Evolutionary conservation across 2,329 filamentous ascomycete species (phyloP), one percentile per base, ranked within the genome.

Genomic region (Claviceps africana): DNA sequence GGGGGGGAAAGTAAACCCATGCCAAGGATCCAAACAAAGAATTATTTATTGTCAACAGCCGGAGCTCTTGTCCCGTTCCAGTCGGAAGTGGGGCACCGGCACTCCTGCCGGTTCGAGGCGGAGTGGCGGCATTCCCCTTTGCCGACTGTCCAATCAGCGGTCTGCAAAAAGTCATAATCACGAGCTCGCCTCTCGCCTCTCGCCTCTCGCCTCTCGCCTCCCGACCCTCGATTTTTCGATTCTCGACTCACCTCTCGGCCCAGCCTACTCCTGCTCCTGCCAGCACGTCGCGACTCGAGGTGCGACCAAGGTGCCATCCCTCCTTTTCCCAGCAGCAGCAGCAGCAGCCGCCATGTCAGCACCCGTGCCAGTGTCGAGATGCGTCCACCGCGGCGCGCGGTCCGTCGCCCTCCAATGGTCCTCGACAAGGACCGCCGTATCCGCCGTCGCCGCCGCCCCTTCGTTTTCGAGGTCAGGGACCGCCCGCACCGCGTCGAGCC

Each of bases 321-420:
- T 5, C 25, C 25, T 28, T 11, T 17, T 31, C 28, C 44, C n/a
- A 44, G 15, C 22, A 25, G 40, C 40, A 44, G 11, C 44, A 31
- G n/a, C 28, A 10, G 7, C 25, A 48, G 60, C 58, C 40, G 61
- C 37, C 48, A 56, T 70, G 67, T 62, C 66, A 52, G 63, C 67
- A 52, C 59, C 64, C 44, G 60, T 65, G 56, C 67, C 69, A 19
- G 61, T 71, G 53, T 64, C 67, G 53, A 64, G 68, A 57, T 70
- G 65, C 60, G 62, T 70, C 49, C 67, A 66, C 59, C 68, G 64
- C 60, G 62, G 64, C 59, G 64, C 64, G 45, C 64, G 66, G 53
- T 61, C 60, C 35, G 55, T 68, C 53, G 60, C 60, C n/a, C n/a
- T n/a, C 43, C 62, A 57, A 53, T 62, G 59, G 57, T 62, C 59